A percentile compares a stretch with the other conserved stretches of the same genome.
These are phyloP conservation scores for Pterula multifida DNA, from an alignment of 1,284 basidiomycete species.

Conservation along the genomic window DNA sequence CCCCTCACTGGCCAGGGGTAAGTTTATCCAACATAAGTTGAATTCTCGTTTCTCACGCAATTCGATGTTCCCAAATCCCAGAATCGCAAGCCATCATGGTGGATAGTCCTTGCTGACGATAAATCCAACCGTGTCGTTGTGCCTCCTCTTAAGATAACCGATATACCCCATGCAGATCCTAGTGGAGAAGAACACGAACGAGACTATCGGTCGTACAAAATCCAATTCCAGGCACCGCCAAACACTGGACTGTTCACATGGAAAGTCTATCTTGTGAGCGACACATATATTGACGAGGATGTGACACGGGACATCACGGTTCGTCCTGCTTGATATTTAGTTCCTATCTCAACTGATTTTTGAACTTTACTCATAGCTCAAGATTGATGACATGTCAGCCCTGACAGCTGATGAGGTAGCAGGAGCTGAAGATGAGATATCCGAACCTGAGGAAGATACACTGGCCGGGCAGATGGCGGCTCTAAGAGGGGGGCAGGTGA, in stretches of 20 bases:
- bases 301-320: slow-evolving; percentile 62
- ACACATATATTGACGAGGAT: slow-evolving; percentile 84
- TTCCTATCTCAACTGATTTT: slow-evolving; percentile 4
- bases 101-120: slow-evolving; percentile 85
- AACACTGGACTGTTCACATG: slow-evolving; percentile 82
- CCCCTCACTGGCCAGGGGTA: slow-evolving; percentile 85
- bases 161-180: slow-evolving; percentile 60
- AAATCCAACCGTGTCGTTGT: slow-evolving; percentile 87
- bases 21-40: slow-evolving; percentile 17
- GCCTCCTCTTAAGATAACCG: slow-evolving; percentile 76
- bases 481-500: slow-evolving; percentile 88
- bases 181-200: slow-evolving; percentile 31
- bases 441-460: slow-evolving; percentile 90
- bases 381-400: slow-evolving; percentile 63
- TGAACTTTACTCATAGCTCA: slow-evolving; percentile 44
- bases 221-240: slow-evolving; percentile 93
- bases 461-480: slow-evolving; percentile 97
- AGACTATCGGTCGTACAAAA: slow-evolving; percentile 73
- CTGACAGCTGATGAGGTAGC: slow-evolving; percentile 47
- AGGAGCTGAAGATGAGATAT: slow-evolving; percentile 77
- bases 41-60: slow-evolving; percentile 5
- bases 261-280: slow-evolving; percentile 77
- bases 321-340: slow-evolving; percentile 16
- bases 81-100: slow-evolving; percentile 83
- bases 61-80: slow-evolving; percentile 18